Evolutionary conservation across 768 basidiomycete genomes (phyloP).

Genomic region (Boletus fagicola): DNA sequence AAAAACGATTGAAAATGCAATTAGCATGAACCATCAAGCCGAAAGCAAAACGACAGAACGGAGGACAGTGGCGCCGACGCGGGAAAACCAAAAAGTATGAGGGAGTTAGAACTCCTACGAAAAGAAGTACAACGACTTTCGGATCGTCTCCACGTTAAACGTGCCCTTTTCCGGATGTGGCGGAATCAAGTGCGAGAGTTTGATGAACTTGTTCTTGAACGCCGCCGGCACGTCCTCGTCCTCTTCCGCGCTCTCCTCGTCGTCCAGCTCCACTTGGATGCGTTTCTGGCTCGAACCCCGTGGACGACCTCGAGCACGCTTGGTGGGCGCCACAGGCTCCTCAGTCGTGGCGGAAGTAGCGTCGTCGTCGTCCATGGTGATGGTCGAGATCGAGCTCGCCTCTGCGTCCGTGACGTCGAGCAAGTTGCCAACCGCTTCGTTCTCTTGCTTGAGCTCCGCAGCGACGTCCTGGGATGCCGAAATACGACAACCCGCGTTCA

Average conservation of each 20-base stretch:
- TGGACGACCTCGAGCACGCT: constrained; percentile 21
- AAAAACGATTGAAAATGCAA: neutral
- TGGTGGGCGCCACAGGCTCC: neutral
- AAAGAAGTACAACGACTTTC: constrained; percentile 89
- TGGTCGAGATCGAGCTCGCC: constrained; percentile 32
- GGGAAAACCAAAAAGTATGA: neutral
- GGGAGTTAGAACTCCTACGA: constrained; percentile 47
- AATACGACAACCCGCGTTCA: constrained; percentile 45
- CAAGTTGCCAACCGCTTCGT: constrained; percentile 32
- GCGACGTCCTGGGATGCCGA: constrained; percentile 43
- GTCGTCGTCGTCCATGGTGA: constrained; percentile 10
- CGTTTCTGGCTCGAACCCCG: constrained; percentile 20
- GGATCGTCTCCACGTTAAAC: constrained; percentile 82
- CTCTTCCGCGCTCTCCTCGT: constrained; percentile 8
- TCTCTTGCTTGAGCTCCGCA: constrained; percentile 16
- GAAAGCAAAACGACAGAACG: neutral
- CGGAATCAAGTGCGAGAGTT: constrained; percentile 72
- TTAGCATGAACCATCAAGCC: neutral
- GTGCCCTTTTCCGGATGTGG: constrained; percentile 80
- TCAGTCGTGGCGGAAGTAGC: neutral
- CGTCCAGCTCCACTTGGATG: constrained; percentile 8
- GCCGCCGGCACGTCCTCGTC: constrained; percentile 25
- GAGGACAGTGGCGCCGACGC: neutral
- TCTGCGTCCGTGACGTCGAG: constrained; percentile 40
- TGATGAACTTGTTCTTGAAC: constrained; percentile 62